phyloP scores from a whole-genome alignment of 768 basidiomycete genomes.

The Gymnopilus junonius region DNA sequence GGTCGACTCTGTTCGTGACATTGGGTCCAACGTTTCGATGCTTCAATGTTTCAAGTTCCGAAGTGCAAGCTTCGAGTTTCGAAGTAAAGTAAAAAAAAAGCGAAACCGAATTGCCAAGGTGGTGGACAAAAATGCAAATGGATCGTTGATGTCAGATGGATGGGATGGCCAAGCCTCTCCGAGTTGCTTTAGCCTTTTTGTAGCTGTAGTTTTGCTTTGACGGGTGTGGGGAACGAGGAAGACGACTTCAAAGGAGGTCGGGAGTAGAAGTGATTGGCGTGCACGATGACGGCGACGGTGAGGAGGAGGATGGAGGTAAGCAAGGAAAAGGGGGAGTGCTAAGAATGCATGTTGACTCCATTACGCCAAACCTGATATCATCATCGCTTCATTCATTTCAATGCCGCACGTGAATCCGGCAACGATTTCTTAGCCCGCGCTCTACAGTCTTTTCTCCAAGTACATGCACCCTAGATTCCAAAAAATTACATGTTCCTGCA shows the following conservation, averaged over 20 bases:
- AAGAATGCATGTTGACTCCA: not conserved
- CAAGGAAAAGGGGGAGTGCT: not conserved
- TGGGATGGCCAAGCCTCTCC: too few relatives aligned
- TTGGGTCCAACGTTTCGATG: too few relatives aligned
- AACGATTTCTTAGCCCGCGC: not conserved
- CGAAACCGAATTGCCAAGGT: not conserved
- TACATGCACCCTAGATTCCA: not conserved
- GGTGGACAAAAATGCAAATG: not conserved
- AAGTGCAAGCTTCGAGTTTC: too few relatives aligned
- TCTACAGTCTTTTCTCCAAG: not conserved
- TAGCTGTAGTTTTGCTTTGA: too few relatives aligned
- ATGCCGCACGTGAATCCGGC: constrained; percentile 18
- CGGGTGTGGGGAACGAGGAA: not conserved
- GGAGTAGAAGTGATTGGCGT: not conserved
- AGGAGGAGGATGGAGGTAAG: not conserved
- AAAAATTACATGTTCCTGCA: not conserved
- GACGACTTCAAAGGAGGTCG: not conserved
- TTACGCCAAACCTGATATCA: constrained; percentile 17
- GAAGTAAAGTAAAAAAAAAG: too few relatives aligned
- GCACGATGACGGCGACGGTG: not conserved
- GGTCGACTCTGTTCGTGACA: constrained; percentile 18
- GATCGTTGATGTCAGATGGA: too few relatives aligned
- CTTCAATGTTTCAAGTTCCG: too few relatives aligned
- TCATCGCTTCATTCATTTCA: not conserved
- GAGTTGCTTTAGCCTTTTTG: too few relatives aligned